Evolutionary conservation across 768 basidiomycete species (phyloP).

Genomic region (Trametopsis cervina): DNA sequence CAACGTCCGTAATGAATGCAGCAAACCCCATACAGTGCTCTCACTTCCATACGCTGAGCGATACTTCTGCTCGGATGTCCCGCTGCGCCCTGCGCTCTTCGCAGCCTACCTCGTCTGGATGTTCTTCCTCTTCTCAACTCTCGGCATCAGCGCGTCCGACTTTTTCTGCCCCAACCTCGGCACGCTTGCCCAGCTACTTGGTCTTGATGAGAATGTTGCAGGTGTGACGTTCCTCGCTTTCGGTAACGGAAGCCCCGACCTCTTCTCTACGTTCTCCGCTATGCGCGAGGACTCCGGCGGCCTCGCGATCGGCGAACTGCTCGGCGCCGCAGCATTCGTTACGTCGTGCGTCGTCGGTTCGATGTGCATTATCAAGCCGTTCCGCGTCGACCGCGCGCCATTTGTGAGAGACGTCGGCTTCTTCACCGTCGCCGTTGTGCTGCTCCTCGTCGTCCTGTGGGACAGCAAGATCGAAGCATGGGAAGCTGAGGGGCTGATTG

Average conservation of each 20-base stretch:
- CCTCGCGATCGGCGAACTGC: conserved; percentile 88
- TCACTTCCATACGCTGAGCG: conserved; percentile 58
- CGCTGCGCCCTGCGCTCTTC: conserved; percentile 57
- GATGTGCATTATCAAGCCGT: conserved; percentile 97
- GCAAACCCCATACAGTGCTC: conserved; percentile 54
- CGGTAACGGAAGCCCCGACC: conserved; percentile 94
- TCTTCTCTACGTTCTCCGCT: conserved; percentile 94
- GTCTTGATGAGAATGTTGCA: conserved; percentile 87
- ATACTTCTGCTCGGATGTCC: conserved; percentile 62
- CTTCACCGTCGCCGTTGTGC: conserved; percentile 75
- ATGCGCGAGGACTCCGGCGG: conserved; percentile 81
- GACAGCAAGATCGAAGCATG: conserved; percentile 65
- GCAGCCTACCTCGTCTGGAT: conserved; percentile 68
- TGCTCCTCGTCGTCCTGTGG: conserved; percentile 70
- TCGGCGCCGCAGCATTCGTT: conserved; percentile 95
- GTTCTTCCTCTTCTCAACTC: conserved; percentile 88
- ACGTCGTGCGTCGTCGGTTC: conserved; percentile 93
- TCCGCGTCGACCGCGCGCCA: conserved; percentile 69
- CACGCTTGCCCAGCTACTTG: conserved; percentile 78
- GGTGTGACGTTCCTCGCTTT: conserved; percentile 97
- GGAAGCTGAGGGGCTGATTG: conserved; percentile 71
- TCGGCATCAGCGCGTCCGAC: conserved; percentile 92
- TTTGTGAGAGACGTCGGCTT: conserved; percentile 95
- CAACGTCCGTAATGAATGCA: conserved; percentile 55
- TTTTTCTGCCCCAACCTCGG: conserved; percentile 97